Conservation (phyloP, 257 asterid species). For the Solanum pinnatisectum region DNA sequence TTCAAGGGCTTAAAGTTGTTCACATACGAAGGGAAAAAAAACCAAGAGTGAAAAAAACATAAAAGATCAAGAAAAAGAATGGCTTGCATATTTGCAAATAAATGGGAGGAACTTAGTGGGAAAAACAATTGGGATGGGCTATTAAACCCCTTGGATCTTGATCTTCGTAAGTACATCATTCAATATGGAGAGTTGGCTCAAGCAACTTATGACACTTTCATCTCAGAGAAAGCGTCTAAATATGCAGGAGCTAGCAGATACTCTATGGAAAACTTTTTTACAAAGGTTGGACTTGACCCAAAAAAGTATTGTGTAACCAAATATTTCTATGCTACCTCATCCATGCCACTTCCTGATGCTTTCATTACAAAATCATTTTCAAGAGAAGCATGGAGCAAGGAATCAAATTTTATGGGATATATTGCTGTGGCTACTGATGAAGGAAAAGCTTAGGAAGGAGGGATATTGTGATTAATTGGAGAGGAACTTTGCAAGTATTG, state of each 20-base stretch:
- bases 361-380: conserved; percentile 53
- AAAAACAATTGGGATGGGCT: background rate
- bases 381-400: conserved; percentile 70
- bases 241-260: conserved; percentile 61
- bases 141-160: background rate
- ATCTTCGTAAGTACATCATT: background rate
- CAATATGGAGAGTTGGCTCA: background rate
- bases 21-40: background rate
- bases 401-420: conserved; percentile 57
- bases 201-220: conserved; percentile 26
- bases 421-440: background rate
- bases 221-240: conserved; percentile 45
- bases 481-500: background rate
- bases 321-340: conserved; percentile 59
- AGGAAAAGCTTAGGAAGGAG: background rate
- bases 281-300: conserved; percentile 39
- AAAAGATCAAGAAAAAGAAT: background rate
- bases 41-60: background rate
- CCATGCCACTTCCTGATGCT: conserved; percentile 46
- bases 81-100: background rate
- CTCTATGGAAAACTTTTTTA: conserved; percentile 32
- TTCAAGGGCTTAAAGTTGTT: background rate
- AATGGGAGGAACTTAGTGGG: background rate
- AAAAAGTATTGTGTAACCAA: conserved; percentile 43
- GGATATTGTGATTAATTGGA: background rate